Evolutionary conservation across 495 filamentous ascomycete genomes (phyloP).

Genomic region (Neurospora pannonica): DNA sequence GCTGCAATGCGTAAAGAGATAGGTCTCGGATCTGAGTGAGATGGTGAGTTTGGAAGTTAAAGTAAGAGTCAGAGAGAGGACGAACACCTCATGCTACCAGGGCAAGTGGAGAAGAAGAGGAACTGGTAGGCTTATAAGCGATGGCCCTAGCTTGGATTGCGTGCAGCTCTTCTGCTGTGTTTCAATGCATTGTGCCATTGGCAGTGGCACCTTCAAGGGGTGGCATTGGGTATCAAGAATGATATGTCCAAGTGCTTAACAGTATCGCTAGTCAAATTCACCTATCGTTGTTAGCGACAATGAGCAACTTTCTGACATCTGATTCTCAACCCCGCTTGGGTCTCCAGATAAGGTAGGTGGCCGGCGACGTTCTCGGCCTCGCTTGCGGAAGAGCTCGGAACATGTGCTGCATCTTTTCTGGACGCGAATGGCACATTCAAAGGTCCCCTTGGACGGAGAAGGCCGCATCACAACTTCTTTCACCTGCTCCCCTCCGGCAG

Average conservation of each 20-base stretch:
- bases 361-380: neutral
- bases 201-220: neutral
- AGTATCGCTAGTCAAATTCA: neutral
- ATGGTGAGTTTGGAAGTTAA: neutral
- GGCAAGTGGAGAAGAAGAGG: neutral
- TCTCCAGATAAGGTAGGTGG: neutral
- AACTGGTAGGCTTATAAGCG: neutral
- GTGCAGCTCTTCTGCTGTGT: neutral
- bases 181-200: neutral
- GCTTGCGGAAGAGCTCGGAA: neutral
- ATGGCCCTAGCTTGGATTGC: neutral
- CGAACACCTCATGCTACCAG: neutral
- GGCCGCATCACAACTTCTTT: neutral
- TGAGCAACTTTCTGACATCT: neutral
- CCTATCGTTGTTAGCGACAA: neutral
- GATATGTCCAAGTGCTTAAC: neutral
- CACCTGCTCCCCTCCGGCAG: neutral
- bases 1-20: neutral
- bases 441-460: neutral
- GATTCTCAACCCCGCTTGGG: neutral
- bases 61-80: neutral
- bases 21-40: neutral
- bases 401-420: neutral
- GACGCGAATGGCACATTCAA: neutral
- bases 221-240: neutral